Conservation (phyloP, 441 rosid species). For the Omphalea diandra region DNA sequence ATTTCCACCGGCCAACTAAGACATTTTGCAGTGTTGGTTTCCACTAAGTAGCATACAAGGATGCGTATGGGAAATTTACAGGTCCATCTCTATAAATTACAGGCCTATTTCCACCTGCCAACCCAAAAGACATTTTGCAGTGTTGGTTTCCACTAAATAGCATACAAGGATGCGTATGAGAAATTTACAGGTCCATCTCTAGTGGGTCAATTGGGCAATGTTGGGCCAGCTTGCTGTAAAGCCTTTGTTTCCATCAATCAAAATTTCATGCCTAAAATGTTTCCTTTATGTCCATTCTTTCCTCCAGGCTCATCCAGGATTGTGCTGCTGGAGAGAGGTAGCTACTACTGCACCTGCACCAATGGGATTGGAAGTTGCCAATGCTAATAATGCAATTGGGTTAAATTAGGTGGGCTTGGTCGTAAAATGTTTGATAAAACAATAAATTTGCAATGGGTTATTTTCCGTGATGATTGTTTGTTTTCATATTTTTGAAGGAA, state of each 20-base stretch:
- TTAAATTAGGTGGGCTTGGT: background rate
- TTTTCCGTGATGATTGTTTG: too few relatives aligned
- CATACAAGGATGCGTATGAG: background rate
- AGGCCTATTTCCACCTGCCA: background rate
- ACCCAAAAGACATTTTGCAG: background rate
- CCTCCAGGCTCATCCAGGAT: constrained; percentile 1
- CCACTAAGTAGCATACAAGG: background rate
- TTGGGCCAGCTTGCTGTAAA: constrained; percentile 4
- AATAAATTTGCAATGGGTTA: too few relatives aligned
- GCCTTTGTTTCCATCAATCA: background rate
- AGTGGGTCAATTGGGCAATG: background rate
- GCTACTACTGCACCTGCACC: background rate
- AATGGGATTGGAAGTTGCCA: too few relatives aligned
- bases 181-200: background rate
- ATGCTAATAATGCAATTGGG: too few relatives aligned
- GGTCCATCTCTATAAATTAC: background rate
- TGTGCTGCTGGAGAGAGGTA: background rate
- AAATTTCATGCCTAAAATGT: background rate
- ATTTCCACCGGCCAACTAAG: background rate
- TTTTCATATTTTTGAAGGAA: background rate
- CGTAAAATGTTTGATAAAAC: too few relatives aligned
- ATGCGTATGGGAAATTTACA: background rate
- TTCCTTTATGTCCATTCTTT: constrained; percentile 6
- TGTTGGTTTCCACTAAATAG: background rate
- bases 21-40: background rate